Conservation (phyloP, 768 basidiomycete genomes). For the Termitomyces sp. region DNA sequence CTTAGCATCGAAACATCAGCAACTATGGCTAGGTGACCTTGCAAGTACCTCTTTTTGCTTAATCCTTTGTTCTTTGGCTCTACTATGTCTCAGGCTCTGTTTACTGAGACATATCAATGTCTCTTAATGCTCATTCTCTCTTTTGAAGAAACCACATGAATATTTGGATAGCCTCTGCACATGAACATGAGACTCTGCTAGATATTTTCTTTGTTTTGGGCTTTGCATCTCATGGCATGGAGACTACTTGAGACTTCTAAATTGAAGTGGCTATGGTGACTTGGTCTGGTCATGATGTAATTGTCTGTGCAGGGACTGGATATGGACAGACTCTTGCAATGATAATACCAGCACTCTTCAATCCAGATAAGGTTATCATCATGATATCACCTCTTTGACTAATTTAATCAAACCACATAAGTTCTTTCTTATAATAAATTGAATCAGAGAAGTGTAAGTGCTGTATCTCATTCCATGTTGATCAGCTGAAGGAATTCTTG, state of each 20-base stretch:
- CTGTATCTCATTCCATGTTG: not conserved
- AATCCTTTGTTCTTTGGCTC: too few species aligned
- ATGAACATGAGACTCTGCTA: not conserved
- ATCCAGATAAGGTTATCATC: conserved; percentile 10
- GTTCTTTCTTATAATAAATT: not conserved
- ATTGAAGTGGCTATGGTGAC: conserved; percentile 5
- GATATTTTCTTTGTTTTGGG: not conserved
- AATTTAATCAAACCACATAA: conserved; percentile 10
- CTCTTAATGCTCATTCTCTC: too few species aligned
- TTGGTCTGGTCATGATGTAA: conserved; percentile 11
- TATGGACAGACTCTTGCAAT: conserved; percentile 23
- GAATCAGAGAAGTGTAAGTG: too few species aligned
- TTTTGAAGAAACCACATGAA: too few species aligned
- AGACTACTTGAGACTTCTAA: not conserved
- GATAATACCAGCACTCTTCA: conserved; percentile 14
- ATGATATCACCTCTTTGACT: conserved; percentile 17
- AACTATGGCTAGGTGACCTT: too few species aligned
- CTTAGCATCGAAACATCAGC: too few species aligned
- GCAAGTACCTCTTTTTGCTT: too few species aligned
- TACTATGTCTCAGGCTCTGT: too few species aligned
- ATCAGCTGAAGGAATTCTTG: too few species aligned
- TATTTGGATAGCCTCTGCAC: not conserved
- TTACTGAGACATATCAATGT: too few species aligned
- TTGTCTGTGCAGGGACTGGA: conserved; percentile 22
- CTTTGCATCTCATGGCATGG: not conserved